Conservation (phyloP, 2,329 filamentous ascomycete genomes). For the Phyllosticta citribraziliensis region DNA sequence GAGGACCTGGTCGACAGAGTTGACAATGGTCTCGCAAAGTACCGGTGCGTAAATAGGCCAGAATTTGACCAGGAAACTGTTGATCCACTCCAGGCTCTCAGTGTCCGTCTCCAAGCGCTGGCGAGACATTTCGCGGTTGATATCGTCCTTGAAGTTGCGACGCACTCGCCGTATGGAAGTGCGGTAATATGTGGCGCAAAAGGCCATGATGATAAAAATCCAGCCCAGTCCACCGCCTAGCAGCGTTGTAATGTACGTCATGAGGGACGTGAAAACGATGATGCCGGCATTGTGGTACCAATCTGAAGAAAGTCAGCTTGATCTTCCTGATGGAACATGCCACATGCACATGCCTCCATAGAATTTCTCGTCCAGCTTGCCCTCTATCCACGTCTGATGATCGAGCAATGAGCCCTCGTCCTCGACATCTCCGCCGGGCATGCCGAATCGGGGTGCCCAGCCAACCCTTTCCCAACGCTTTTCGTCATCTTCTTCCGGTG, state of each 20-base stretch:
- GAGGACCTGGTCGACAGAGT: conserved; percentile 89
- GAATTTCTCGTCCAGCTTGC: conserved; percentile 75
- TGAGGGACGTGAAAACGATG: conserved; percentile 83
- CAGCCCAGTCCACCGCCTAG: conserved; percentile 86
- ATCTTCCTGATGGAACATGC: conserved; percentile 16
- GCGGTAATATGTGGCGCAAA: conserved; percentile 90
- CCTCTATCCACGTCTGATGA: conserved; percentile 79
- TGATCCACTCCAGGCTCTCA: conserved; percentile 97
- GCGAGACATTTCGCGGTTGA: conserved; percentile 80
- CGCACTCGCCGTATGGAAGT: conserved; percentile 89
- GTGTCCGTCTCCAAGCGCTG: conserved; percentile 79
- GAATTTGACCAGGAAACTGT: conserved; percentile 96
- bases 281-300: conserved; percentile 98
- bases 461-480: conserved; percentile 52
- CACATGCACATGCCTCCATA: conserved; percentile 58
- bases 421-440: conserved; percentile 37
- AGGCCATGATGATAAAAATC: conserved; percentile 87
- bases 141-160: conserved; percentile 90
- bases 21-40: conserved; percentile 82
- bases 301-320: conserved; percentile 42
- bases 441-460: conserved; percentile 79
- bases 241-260: conserved; percentile 81
- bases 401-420: conserved; percentile 63
- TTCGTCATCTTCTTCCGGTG: conserved; percentile 40
- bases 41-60: conserved; percentile 98